Evolutionary conservation across 176 grass and related monocot species (phyloP).

Genomic region (Paspalum notatum): DNA sequence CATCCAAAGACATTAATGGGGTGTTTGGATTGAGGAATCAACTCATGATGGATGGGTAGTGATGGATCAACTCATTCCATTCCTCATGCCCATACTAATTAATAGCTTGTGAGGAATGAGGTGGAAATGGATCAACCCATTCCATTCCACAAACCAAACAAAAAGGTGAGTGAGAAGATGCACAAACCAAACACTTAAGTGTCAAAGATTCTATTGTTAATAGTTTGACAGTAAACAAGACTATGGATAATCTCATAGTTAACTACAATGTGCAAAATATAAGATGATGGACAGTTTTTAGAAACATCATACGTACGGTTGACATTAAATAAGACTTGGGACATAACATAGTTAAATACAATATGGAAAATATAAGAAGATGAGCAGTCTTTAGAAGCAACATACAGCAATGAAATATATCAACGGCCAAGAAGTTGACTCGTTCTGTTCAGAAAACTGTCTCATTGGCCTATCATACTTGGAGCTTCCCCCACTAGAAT

Average conservation of each 20-base stretch:
- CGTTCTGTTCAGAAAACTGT: slow-evolving; percentile 61
- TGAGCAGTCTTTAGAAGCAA: slow-evolving; percentile 30
- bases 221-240: slow-evolving; percentile 3
- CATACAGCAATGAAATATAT: slow-evolving; percentile 71
- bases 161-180: too few relatives aligned
- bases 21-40: too few relatives aligned
- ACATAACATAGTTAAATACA: slow-evolving; percentile 5
- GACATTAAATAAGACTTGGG: slow-evolving; percentile 12
- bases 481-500: slow-evolving; percentile 53
- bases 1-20: background rate
- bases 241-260: background rate
- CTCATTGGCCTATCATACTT: slow-evolving; percentile 56
- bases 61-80: too few relatives aligned
- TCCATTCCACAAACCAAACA: too few relatives aligned
- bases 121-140: too few relatives aligned
- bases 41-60: too few relatives aligned
- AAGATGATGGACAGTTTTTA: slow-evolving; percentile 25
- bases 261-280: slow-evolving; percentile 24
- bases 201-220: background rate
- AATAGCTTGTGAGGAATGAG: too few relatives aligned
- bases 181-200: background rate
- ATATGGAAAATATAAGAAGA: slow-evolving; percentile 29
- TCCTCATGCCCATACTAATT: too few relatives aligned
- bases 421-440: slow-evolving; percentile 50
- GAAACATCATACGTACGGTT: slow-evolving; percentile 56